Evolutionary conservation across 257 asterid genomes (phyloP).

Genomic region (Salvia splendens): DNA sequence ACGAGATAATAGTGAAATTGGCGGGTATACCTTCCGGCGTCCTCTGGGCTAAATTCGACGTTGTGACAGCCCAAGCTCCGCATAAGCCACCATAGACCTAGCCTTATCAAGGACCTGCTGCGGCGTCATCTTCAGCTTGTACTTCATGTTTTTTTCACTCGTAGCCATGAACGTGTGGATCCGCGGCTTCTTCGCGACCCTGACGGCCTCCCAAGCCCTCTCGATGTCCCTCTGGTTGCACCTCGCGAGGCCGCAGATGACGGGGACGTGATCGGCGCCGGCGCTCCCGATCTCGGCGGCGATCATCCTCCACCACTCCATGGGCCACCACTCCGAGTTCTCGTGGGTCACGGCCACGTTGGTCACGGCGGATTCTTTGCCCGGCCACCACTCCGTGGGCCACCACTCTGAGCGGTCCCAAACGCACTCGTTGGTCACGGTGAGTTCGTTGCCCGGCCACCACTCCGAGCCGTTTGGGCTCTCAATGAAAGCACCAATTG

Average conservation of each 20-base stretch:
- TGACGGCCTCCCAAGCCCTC: slow-evolving; percentile 94
- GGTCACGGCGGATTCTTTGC: too few relatives aligned
- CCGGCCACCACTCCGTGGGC: too few relatives aligned
- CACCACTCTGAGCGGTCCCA: too few relatives aligned
- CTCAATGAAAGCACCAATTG: too few relatives aligned
- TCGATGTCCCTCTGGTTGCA: slow-evolving; percentile 84
- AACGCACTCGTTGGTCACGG: too few relatives aligned
- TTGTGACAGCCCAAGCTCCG: slow-evolving; percentile 84
- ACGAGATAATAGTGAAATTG: slow-evolving; percentile 8
- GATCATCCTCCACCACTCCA: too few relatives aligned
- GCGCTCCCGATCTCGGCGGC: slow-evolving; percentile 75
- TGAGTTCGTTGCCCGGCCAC: too few relatives aligned
- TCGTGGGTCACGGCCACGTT: too few relatives aligned
- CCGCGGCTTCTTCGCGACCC: slow-evolving; percentile 77
- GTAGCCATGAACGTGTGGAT: slow-evolving; percentile 94
- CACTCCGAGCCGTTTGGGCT: too few relatives aligned
- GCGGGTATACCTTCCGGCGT: slow-evolving; percentile 78
- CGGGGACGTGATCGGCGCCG: slow-evolving; percentile 61
- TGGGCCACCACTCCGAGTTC: too few relatives aligned
- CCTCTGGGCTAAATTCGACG: slow-evolving; percentile 95
- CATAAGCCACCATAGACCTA: slow-evolving; percentile 80
- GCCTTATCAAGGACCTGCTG: slow-evolving; percentile 81
- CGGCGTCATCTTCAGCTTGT: slow-evolving; percentile 77
- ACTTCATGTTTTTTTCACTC: slow-evolving; percentile 84
- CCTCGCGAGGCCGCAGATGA: slow-evolving; percentile 86